Evolutionary conservation across 2,329 filamentous ascomycete species (phyloP).

Genomic region (Diplodia intermedia): DNA sequence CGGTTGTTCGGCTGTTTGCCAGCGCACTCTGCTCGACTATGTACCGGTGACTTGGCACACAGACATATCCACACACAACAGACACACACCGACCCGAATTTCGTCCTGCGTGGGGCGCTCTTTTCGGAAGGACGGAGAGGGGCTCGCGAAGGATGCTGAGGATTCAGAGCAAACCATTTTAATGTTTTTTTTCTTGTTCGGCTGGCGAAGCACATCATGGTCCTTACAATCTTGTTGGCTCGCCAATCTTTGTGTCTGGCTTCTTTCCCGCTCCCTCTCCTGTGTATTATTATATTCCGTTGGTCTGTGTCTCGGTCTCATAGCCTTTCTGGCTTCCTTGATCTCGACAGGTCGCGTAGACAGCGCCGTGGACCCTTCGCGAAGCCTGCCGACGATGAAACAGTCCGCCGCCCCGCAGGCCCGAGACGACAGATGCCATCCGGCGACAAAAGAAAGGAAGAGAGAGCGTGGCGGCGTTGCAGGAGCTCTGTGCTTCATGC

Average conservation of each 20-base stretch:
- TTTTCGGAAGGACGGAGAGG: background rate
- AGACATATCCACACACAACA: background rate
- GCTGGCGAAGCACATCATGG: background rate
- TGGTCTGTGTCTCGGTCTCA: background rate
- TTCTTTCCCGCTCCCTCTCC: background rate
- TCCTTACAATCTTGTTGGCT: slow-evolving; percentile 1
- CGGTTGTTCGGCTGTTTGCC: slow-evolving; percentile 4
- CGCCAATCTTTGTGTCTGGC: background rate
- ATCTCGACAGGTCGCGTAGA: background rate
- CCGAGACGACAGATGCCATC: background rate
- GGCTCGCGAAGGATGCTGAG: background rate
- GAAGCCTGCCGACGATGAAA: background rate
- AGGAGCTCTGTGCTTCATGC: slow-evolving; percentile 13
- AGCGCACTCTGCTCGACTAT: background rate
- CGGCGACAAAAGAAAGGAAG: background rate
- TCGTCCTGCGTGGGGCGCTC: background rate
- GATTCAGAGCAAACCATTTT: background rate
- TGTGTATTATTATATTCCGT: background rate
- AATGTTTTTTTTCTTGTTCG: background rate
- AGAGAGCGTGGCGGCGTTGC: background rate
- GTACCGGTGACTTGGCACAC: background rate
- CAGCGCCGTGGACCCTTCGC: no score
- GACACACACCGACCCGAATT: background rate
- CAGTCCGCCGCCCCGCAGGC: background rate
- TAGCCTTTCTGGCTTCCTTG: background rate